Conservation (phyloP, 805 yeast species). For the Yarrowia sp. region DNA sequence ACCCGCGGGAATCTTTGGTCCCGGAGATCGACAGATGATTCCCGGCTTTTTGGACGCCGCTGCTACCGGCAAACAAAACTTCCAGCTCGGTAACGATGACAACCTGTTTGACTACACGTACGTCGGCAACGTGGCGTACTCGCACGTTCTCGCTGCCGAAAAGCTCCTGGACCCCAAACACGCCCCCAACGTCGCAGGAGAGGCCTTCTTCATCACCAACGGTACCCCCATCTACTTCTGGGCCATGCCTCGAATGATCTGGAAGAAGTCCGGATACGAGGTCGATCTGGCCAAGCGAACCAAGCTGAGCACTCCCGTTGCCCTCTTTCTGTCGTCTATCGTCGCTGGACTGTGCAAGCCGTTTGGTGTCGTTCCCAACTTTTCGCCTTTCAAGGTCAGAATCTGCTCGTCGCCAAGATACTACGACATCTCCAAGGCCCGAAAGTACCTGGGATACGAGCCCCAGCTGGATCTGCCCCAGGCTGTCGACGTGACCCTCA, state of each 20-base stretch:
- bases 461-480: constrained; percentile 55
- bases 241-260: constrained; percentile 94
- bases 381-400: constrained; percentile 93
- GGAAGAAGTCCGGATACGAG: constrained; percentile 92
- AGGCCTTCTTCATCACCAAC: constrained; percentile 88
- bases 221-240: constrained; percentile 96
- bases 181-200: constrained; percentile 69
- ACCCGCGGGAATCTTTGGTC: constrained; percentile 99
- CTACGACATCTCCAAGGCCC: constrained; percentile 90
- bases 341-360: constrained; percentile 76
- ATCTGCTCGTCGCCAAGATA: constrained; percentile 93
- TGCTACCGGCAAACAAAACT: constrained; percentile 81
- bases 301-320: constrained; percentile 58
- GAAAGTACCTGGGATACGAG: constrained; percentile 71
- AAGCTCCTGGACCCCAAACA: constrained; percentile 60
- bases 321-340: constrained; percentile 78
- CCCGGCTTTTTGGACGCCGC: constrained; percentile 91
- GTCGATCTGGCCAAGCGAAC: constrained; percentile 65
- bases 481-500: constrained; percentile 30
- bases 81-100: constrained; percentile 93
- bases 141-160: constrained; percentile 92
- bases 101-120: constrained; percentile 96
- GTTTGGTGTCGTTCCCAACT: constrained; percentile 84
- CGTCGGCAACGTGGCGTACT: constrained; percentile 97
- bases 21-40: constrained; percentile 95